Evolutionary conservation across 805 yeast genomes (phyloP), one percentile per base, ranked within the genome.

Genomic region (Ogataea methanolica): DNA sequence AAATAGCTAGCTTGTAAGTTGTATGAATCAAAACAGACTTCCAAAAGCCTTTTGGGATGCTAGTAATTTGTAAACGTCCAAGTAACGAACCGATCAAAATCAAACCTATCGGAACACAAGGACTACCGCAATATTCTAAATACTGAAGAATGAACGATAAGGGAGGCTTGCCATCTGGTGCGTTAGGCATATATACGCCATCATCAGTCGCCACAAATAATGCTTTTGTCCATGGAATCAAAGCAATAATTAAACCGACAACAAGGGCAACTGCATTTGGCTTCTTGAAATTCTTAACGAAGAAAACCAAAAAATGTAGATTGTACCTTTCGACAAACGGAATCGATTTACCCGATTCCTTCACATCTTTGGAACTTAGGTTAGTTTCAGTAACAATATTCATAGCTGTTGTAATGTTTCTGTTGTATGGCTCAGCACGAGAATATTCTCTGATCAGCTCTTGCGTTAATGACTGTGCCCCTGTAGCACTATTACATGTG

Each of bases 61-160:
- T 51, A 15, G 66, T 70, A 17, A 79, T 67, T 48, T 74, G 71
- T 49, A 79, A 66, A 35, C 83, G 58, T 5, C 82, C 73, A 26
- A 79, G 67, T 6, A 82, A 72, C 11, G 82, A 79, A 1, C 84
- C 84, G 16, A 79, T 61, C 33, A 79, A 57, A 16, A 78, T 55
- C 43, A 79, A 65, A 0, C 84, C 84, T 36, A 78, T 49, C 1
- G 84, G 84, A 39, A 79, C 84, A 31, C 78, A 71, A 1, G 84
- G 83, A 17, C 53, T 51, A 1, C 82, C 82, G 1, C 75, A 61
- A 52, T 79, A 79, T 36, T 70, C 66, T 6, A 78, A 64, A 39
- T 72, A 69, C 51, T 78, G 80, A 41, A 79, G 66, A 3, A 79
- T 48, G 48, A 79, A 79, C 2, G 82, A 77, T 17, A 79, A 66